Evolutionary conservation across 371 early-diverging fungal species (phyloP), one percentile per base, ranked within the genome.

Genomic region (Coemansia sp.): DNA sequence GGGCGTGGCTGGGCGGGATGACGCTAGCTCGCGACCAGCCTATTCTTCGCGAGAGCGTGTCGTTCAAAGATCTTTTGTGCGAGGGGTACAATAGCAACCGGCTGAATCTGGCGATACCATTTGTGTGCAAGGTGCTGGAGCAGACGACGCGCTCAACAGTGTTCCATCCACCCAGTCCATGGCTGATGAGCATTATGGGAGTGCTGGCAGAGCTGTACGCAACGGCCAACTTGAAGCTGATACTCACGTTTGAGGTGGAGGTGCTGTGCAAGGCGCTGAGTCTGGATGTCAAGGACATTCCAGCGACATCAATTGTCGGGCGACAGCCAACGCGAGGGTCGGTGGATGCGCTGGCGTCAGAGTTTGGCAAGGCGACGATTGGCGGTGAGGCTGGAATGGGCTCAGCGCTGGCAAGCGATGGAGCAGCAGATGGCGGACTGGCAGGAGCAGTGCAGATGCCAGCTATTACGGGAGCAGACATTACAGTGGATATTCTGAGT

Each of bases 161-260:
- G 1, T 99, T 98, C 82, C 87, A 87, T 40, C 95, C 97, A 11
- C 97, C 97, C 11, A 98, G 97, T 79, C 99, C 99, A 6, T 99
- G 98, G 98, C 77, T 98, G 53, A 95, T 97, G 90, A 92, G 93
- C 22, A 93, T 94, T 57, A 82, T 99, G 81, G 87, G 86, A 53
- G 81, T 98, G 11, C 81, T 99, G 27, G 89, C 92, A 0, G 98
- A 98, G 74, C 82, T 99, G 5, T 97, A 96, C 78, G 89, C 92
- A 54, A 88, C 86, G 70, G 97, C 95, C 0, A 94, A 95, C 53
- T 82, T 97, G 48, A 96, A 94, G 79, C 81, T 96, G 59, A 95
- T 94, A 66, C 87, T 96, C 59, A 94, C 95, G 66, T 98, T 99
- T 80, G 97, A 97, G 75, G 93, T 99, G 51, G 98, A 98, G 80